These are phyloP conservation scores for Adansonia grandidieri DNA, from an alignment of 441 rosid genomes.

Conservation along the genomic window DNA sequence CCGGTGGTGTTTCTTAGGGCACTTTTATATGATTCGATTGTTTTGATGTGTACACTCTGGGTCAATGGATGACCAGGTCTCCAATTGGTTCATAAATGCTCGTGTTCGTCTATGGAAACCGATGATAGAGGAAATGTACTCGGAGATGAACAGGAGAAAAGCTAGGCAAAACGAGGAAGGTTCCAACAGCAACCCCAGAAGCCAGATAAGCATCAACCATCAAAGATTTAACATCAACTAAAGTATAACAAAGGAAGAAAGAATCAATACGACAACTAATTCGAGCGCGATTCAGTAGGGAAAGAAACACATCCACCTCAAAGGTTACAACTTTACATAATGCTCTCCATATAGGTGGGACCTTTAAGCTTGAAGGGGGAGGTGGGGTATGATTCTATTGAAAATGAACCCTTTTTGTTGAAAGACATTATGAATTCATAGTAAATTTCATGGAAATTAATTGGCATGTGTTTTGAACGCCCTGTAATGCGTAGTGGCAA, in stretches of 20 bases:
- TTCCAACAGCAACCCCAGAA: conserved; percentile 30
- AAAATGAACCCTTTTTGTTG: background rate
- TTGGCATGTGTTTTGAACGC: background rate
- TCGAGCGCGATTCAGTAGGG: background rate
- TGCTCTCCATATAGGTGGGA: conserved; percentile 22
- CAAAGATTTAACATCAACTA: conserved; percentile 39
- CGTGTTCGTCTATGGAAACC: conserved; percentile 97
- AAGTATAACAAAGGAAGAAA: conserved; percentile 27
- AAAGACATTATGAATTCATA: background rate
- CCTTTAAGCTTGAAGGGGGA: background rate
- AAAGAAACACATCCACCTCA: conserved; percentile 21
- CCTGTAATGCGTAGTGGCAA: background rate
- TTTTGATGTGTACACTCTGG: background rate
- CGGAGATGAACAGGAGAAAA: conserved; percentile 72
- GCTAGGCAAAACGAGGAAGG: conserved; percentile 38
- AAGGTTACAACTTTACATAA: conserved; percentile 35
- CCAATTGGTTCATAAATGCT: conserved; percentile 94
- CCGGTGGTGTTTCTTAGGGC: background rate
- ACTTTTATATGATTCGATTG: background rate
- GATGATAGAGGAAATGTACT: conserved; percentile 93
- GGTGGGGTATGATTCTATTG: background rate
- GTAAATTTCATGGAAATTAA: conserved; percentile 13
- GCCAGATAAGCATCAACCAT: conserved; percentile 39
- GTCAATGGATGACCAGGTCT: conserved; percentile 54
- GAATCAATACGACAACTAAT: background rate